A percentile compares a stretch with the other conserved stretches of the same genome.
phyloP scores from a whole-genome alignment of 2,329 filamentous ascomycete genomes.

The Sclerotinia glacialis region DNA sequence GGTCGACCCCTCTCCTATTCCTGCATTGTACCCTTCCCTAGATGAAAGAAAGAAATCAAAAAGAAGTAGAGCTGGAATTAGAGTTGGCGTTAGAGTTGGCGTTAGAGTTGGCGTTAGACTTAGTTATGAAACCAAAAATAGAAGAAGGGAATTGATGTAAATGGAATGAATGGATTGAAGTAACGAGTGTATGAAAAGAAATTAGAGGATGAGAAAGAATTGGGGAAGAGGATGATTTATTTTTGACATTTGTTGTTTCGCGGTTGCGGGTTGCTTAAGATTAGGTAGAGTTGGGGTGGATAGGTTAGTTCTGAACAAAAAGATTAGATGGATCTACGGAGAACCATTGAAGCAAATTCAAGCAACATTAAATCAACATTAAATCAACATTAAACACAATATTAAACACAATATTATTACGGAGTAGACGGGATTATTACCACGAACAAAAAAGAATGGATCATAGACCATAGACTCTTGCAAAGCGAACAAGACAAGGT shows the following conservation, averaged over 20 bases:
- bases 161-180: background rate
- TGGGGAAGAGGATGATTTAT: background rate
- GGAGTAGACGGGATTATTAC: too few species aligned
- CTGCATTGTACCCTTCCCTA: slow-evolving; percentile 3
- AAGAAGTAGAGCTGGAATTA: background rate
- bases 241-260: slow-evolving; percentile 6
- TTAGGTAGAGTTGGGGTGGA: background rate
- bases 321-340: slow-evolving; percentile 15
- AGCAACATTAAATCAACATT: too few species aligned
- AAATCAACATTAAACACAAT: too few species aligned
- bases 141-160: slow-evolving; percentile 2
- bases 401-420: too few species aligned
- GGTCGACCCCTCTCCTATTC: slow-evolving; percentile 12
- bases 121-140: background rate
- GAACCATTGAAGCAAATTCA: too few species aligned
- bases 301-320: background rate
- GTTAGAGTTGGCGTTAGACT: background rate
- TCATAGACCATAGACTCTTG: too few species aligned
- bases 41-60: background rate
- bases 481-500: too few species aligned
- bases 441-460: too few species aligned
- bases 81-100: background rate
- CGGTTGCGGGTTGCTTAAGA: background rate
- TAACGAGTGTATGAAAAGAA: slow-evolving; percentile 8
- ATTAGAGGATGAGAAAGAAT: background rate